Conservation (phyloP, 805 yeast species). For the Wickerhamomyces alni region DNA sequence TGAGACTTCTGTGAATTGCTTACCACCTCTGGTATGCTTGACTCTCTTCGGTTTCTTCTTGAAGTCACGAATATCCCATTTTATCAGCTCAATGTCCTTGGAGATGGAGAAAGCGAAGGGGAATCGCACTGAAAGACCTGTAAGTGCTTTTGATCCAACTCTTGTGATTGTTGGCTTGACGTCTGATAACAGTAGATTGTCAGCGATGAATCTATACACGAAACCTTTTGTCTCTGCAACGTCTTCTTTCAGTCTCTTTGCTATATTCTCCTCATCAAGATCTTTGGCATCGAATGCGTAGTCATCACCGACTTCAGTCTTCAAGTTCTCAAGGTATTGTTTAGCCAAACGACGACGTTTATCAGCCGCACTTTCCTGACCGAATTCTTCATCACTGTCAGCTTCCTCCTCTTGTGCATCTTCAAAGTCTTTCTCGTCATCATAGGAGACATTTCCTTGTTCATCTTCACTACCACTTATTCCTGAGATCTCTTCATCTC, state of each 20-base stretch:
- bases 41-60: constrained; percentile 57
- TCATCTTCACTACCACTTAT: constrained; percentile 44
- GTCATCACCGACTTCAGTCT: constrained; percentile 46
- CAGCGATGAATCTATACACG: constrained; percentile 64
- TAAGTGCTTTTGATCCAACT: constrained; percentile 55
- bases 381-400: constrained; percentile 68
- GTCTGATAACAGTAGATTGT: constrained; percentile 35
- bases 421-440: constrained; percentile 27
- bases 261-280: constrained; percentile 78
- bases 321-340: constrained; percentile 78
- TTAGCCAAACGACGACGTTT: constrained; percentile 91
- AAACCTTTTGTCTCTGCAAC: constrained; percentile 88
- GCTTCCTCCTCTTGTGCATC: constrained; percentile 33
- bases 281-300: constrained; percentile 81
- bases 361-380: constrained; percentile 80
- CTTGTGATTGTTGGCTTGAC: constrained; percentile 41
- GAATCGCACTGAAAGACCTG: constrained; percentile 34
- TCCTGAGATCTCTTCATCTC: constrained; percentile 52
- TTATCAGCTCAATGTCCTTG: constrained; percentile 73
- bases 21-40: constrained; percentile 63
- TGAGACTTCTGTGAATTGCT: constrained; percentile 30
- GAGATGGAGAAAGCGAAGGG: constrained; percentile 68
- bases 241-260: constrained; percentile 75
- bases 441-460: constrained; percentile 32
- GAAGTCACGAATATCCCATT: constrained; percentile 63